Evolutionary conservation across 768 basidiomycete species (phyloP).

Genomic region (Phaeolepiota aurea): DNA sequence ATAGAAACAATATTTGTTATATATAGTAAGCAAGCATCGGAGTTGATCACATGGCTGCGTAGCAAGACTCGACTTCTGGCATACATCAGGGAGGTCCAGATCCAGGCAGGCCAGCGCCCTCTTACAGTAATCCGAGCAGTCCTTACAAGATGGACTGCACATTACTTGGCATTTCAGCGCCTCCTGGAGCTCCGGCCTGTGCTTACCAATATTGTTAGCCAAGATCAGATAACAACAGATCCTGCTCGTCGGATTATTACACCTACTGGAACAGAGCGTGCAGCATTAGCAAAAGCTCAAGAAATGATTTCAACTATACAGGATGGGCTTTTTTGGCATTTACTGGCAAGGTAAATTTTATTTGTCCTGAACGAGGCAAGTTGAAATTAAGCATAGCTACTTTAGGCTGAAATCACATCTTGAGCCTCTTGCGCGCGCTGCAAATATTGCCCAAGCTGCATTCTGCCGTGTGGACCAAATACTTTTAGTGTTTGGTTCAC

Average conservation of each 20-base stretch:
- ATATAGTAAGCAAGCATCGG: conserved; percentile 15
- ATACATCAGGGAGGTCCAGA: conserved; percentile 14
- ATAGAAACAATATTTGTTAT: conserved; percentile 9
- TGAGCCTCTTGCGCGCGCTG: conserved; percentile 19
- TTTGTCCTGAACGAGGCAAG: conserved; percentile 3
- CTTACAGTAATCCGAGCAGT: conserved; percentile 20
- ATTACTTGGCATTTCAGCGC: conserved; percentile 22
- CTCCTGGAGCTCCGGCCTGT: conserved; percentile 16
- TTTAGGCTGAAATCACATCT: conserved; percentile 19
- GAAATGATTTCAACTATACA: conserved; percentile 19
- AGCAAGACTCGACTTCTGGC: conserved; percentile 24
- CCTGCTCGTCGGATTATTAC: conserved; percentile 10
- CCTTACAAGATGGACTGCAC: conserved; percentile 27
- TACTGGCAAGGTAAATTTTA: conserved; percentile 14
- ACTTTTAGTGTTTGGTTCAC: conserved; percentile 19
- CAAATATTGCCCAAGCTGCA: conserved; percentile 18
- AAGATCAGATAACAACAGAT: conserved; percentile 9
- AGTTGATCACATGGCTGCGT: conserved; percentile 28
- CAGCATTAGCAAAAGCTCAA: conserved; percentile 14
- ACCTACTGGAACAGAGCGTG: conserved; percentile 16
- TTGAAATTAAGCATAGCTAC: conserved; percentile 1
- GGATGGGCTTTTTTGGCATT: conserved; percentile 20
- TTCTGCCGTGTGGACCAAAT: conserved; percentile 21
- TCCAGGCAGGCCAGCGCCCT: neutral
- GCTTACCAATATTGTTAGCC: conserved; percentile 11